Base-by-base conservation (phyloP, 257 asterid species). In the Penstemon eatonii region DNA sequence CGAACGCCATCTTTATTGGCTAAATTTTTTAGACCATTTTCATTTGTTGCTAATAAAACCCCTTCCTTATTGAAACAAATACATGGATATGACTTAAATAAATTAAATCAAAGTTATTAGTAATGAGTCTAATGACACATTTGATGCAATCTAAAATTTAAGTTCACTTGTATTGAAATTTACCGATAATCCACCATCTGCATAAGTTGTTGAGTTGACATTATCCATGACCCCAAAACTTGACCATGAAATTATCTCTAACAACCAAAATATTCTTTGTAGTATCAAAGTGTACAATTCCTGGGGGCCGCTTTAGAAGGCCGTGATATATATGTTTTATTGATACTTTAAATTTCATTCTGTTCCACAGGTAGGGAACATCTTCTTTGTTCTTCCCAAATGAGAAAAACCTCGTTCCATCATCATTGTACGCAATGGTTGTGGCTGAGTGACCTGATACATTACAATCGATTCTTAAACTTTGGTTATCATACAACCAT, bases 171-270 rank as follows among this genome's bases (percentile, higher is more conserved):
- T 12, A 52, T 43, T 43, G 61, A 58, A 39, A 61, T 49, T 65
- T 77, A 86, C 91, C 71, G 86, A 77, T 68, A 86, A 66, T 74
- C 89, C 91, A 66, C 91, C 91, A n/a, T 83, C 89, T n/a, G 89
- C 89, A 19, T 86, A 85, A 56, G 79, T 73, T 63, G 75, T 79
- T 44, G 78, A 5, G 80, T 69, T 83, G 42, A 68, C 67, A 73
- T 76, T 83, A 75, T 83, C 89, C 89, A 83, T 83, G 39, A 83
- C 89, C 91, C n/a, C 91, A 86, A 72, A 81, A 86, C 76, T 86
- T 86, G 73, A 86, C 67, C 53, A 12, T 75, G 78, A 60, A 81
- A 55, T 86, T 87, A 75, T 86, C 89, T 62, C 87, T 89, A 13
- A 79, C 86, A 54, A 84, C 91, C 81, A 86, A 65, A 69, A 83